Evolutionary conservation across 495 filamentous ascomycete species (phyloP).

Genomic region (Oidiodendron maius): DNA sequence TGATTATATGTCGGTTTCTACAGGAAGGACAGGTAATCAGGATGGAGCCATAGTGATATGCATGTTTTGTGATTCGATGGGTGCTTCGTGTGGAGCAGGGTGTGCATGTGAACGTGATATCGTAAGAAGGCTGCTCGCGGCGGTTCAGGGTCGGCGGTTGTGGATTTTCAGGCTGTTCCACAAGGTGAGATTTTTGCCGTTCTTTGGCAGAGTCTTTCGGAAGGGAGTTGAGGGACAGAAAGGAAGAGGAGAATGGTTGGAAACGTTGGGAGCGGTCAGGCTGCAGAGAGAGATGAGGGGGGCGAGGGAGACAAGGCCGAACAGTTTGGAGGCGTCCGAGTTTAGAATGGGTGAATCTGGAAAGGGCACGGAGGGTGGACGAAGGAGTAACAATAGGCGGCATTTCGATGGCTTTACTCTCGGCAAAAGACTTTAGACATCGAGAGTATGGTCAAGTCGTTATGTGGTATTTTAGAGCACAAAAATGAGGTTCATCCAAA

Average conservation of each 20-base stretch:
- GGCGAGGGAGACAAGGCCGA: conserved; percentile 26
- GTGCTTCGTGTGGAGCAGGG: conserved; percentile 70
- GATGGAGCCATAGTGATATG: conserved; percentile 83
- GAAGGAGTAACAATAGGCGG: conserved; percentile 14
- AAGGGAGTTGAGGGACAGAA: not conserved
- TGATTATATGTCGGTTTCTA: conserved; percentile 81
- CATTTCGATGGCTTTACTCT: not conserved
- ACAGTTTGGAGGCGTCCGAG: conserved; percentile 1
- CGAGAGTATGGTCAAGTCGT: too few relatives aligned
- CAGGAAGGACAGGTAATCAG: conserved; percentile 83
- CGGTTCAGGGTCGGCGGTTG: not conserved
- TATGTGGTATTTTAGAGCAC: too few relatives aligned
- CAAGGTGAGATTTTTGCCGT: not conserved
- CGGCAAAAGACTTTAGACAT: too few relatives aligned
- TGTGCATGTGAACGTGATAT: conserved; percentile 86
- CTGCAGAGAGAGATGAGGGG: conserved; percentile 20
- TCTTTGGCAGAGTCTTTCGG: not conserved
- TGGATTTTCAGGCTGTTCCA: not conserved
- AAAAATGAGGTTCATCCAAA: too few relatives aligned
- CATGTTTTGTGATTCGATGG: conserved; percentile 83
- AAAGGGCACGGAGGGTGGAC: conserved; percentile 33
- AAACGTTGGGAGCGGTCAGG: not conserved
- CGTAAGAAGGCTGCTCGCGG: conserved; percentile 59
- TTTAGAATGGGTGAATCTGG: conserved; percentile 15
- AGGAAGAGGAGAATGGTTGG: not conserved